phyloP scores from a whole-genome alignment of 495 filamentous ascomycete species.

The Choiromyces venosus region DNA sequence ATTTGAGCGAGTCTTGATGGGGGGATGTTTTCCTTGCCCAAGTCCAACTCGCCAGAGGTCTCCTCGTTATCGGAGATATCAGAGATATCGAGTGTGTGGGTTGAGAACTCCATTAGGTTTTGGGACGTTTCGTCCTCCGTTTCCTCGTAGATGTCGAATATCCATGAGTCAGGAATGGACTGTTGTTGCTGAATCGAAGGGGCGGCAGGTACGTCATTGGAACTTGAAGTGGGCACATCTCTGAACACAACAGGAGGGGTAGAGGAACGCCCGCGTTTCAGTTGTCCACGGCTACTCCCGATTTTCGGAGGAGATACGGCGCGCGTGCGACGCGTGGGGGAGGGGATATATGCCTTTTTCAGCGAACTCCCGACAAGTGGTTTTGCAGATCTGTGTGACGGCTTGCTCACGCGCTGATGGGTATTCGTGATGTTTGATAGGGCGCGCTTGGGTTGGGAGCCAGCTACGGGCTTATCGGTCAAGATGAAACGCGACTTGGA shows the following conservation, averaged over 20 bases:
- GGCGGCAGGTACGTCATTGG: conserved; percentile 10
- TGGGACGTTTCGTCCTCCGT: conserved; percentile 79
- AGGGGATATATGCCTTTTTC: conserved; percentile 26
- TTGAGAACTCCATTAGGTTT: conserved; percentile 85
- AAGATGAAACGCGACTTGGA: conserved; percentile 25
- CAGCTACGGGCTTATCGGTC: conserved; percentile 20
- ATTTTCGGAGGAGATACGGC: conserved; percentile 23
- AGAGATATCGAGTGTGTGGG: conserved; percentile 76
- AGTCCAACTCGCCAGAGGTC: conserved; percentile 52
- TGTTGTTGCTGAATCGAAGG: conserved; percentile 42
- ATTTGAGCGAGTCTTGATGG: conserved; percentile 49
- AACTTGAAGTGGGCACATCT: conserved; percentile 17
- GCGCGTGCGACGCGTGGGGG: conserved; percentile 28
- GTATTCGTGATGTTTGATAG: conserved; percentile 33
- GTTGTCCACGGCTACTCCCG: conserved; percentile 14
- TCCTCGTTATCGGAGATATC: conserved; percentile 58
- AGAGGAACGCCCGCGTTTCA: conserved; percentile 18
- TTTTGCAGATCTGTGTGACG: conserved; percentile 17
- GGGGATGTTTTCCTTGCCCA: conserved; percentile 90
- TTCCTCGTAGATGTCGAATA: conserved; percentile 94
- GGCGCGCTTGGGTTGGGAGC: conserved; percentile 21
- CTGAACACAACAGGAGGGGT: conserved; percentile 30
- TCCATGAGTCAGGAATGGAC: conserved; percentile 59
- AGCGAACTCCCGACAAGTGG: conserved; percentile 30
- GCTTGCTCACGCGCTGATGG: conserved; percentile 31